Evolutionary conservation across 306 rosid species (phyloP).

Genomic region (Echinosophora koreensis): DNA sequence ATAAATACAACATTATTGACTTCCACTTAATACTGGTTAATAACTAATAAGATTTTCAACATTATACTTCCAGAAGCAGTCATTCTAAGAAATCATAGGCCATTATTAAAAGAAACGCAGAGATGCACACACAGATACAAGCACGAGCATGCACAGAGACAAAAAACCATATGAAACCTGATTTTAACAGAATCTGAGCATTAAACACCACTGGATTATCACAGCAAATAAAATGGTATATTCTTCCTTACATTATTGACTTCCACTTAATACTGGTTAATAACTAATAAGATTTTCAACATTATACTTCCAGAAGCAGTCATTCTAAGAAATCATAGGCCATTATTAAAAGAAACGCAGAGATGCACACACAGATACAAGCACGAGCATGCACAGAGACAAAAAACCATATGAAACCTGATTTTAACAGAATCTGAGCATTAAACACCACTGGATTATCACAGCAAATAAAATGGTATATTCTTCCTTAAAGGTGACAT

Average conservation of each 20-base stretch:
- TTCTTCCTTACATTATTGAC: slow-evolving; percentile 17
- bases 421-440: too few relatives aligned
- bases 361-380: background rate
- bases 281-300: slow-evolving; percentile 19
- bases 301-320: background rate
- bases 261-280: background rate
- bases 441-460: background rate
- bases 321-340: slow-evolving; percentile 3
- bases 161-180: slow-evolving; percentile 26
- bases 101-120: background rate
- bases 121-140: background rate
- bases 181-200: slow-evolving; percentile 14
- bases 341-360: background rate
- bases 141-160: background rate
- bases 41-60: slow-evolving; percentile 19
- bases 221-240: background rate
- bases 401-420: slow-evolving; percentile 21
- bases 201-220: slow-evolving; percentile 9
- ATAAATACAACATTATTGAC: slow-evolving; percentile 11
- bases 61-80: background rate
- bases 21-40: background rate
- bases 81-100: slow-evolving; percentile 3
- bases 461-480: background rate
- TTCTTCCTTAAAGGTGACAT: slow-evolving; percentile 8
- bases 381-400: background rate